phyloP scores from a whole-genome alignment of 192 early-diverging fungal species.

The Podila minutissima region DNA sequence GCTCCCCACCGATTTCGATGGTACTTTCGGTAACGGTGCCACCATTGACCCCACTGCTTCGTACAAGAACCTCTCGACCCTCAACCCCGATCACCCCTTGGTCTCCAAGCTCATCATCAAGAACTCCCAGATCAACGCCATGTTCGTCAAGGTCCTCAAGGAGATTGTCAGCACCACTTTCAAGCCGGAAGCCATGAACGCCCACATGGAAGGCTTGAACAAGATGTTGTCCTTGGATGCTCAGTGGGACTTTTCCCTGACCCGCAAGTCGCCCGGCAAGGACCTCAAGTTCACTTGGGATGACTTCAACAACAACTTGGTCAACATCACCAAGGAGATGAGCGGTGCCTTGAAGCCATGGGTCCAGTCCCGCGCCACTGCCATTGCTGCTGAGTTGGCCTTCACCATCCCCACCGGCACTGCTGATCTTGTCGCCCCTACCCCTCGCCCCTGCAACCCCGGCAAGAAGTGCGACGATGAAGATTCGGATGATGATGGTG shows the following conservation, averaged over 20 bases:
- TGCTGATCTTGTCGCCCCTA: constrained; percentile 41
- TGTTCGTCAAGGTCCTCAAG: constrained; percentile 39
- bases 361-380: constrained; percentile 9
- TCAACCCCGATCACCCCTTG: constrained; percentile 38
- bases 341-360: constrained; percentile 37
- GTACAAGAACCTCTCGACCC: constrained; percentile 38
- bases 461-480: constrained; percentile 14
- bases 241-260: constrained; percentile 49
- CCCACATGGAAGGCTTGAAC: constrained; percentile 43
- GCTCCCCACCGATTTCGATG: constrained; percentile 59
- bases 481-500: constrained; percentile 13
- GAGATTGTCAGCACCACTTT: constrained; percentile 46
- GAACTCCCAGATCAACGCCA: constrained; percentile 27
- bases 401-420: constrained; percentile 41
- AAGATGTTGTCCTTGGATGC: constrained; percentile 52
- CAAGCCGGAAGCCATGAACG: constrained; percentile 44
- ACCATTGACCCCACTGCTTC: constrained; percentile 24
- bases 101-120: constrained; percentile 54
- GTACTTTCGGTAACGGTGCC: constrained; percentile 56
- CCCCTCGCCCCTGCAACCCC: constrained; percentile 24
- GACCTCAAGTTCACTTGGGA: constrained; percentile 32
- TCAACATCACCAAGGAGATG: constrained; percentile 46
- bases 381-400: constrained; percentile 19
- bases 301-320: constrained; percentile 47
- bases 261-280: constrained; percentile 31